Percentiles rank a stretch among this genome's conserved stretches.
phyloP scores from a whole-genome alignment of 495 filamentous ascomycete genomes.

The Tricharina praecox region DNA sequence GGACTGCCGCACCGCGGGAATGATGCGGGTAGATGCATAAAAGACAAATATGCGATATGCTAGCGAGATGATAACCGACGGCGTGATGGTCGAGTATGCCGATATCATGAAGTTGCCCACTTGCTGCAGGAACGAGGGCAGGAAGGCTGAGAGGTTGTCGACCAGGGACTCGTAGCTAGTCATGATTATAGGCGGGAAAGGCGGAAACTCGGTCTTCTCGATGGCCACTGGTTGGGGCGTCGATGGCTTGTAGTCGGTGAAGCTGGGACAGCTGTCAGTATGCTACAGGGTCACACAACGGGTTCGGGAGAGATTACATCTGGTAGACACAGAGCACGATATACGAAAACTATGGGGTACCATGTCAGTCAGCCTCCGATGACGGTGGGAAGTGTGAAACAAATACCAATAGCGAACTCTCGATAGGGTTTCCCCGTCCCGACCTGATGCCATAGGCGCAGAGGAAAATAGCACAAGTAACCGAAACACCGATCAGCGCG shows the following conservation, averaged over 20 bases:
- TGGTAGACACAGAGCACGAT: conserved; percentile 95
- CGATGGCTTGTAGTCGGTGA: conserved; percentile 88
- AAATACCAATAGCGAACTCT: conserved; percentile 61
- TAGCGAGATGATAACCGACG: conserved; percentile 83
- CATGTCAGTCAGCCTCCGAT: not conserved
- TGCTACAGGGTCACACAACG: not conserved
- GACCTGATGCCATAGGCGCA: conserved; percentile 89
- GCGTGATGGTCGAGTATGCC: conserved; percentile 82
- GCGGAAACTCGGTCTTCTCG: conserved; percentile 67
- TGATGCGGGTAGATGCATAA: conserved; percentile 89
- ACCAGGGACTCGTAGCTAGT: conserved; percentile 88
- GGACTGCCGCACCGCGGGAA: conserved; percentile 74
- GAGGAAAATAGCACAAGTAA: conserved; percentile 80
- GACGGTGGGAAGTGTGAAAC: conserved; percentile 3
- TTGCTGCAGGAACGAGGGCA: conserved; percentile 70
- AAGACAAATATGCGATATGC: conserved; percentile 84
- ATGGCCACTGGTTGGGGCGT: conserved; percentile 31
- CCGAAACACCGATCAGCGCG: conserved; percentile 73
- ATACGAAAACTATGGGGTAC: conserved; percentile 53
- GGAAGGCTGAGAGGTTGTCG: conserved; percentile 53
- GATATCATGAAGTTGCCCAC: conserved; percentile 73
- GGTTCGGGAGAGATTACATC: conserved; percentile 32
- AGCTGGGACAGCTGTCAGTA: conserved; percentile 28
- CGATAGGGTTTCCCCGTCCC: conserved; percentile 86
- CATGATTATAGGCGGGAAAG: conserved; percentile 92